Evolutionary conservation across 495 filamentous ascomycete species (phyloP), one percentile per base, ranked within the genome.

Genomic region (Amorphotheca resinae): DNA sequence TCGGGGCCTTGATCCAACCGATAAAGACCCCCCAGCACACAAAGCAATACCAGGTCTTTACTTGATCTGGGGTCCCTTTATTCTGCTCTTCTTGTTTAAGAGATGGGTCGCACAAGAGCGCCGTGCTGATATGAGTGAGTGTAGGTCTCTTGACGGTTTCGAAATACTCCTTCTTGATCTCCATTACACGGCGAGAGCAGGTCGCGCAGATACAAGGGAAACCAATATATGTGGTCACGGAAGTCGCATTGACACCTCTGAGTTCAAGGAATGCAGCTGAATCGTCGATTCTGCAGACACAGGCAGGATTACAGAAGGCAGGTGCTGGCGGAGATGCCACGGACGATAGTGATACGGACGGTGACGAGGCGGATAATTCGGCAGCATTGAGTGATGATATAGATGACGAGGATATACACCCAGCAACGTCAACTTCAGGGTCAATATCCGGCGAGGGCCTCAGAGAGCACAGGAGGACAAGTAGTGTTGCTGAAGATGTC

Each of bases 211-310:
- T 95, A 38, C 76, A 76, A 41, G 84, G 84, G 12, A 76, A 76
- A 35, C 82, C 88, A 2, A 66, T 95, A 41, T 95, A 93, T 57
- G 76, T 83, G 32, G 70, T 94, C 34, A 84, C 79, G 42, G 84
- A 87, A 49, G 80, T 98, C 22, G 80, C 87, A 1, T 66, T 98
- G 18, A 93, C 93, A 15, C 91, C 91, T 1, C 75, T 88, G 14
- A 72, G 80, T 11, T 91, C 80, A 12, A 79, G 77, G 48, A 56
- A 54, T 31, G 86, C 89, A 17, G 89, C 91, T 4, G 67, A 67
- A 47, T 69, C 69, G 11, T 79, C 85, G 4, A 80, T 95, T 28
- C 51, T 63, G 2, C 71, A 77, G 38, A 82, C 85, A 0, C 70
- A 69, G 9, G 65, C 68, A 22, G 67, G 71, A 34, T 46, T 73